Evolutionary conservation across 257 asterid species (phyloP).

Genomic region (Nicotiana sylvestris): DNA sequence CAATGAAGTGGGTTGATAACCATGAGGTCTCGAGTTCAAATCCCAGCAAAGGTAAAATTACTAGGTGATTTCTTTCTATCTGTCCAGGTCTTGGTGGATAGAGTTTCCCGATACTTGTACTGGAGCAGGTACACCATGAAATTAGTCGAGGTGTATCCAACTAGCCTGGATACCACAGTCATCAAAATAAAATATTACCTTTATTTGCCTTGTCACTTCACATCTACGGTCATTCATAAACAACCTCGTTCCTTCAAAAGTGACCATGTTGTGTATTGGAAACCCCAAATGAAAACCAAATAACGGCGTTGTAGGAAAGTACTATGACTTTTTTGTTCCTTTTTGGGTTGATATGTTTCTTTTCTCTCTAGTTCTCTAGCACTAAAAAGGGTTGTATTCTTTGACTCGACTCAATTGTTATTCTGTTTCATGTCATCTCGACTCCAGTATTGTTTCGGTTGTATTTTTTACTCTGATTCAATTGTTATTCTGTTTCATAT

Average conservation of each 20-base stretch:
- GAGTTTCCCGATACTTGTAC: too few relatives aligned
- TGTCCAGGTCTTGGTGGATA: too few relatives aligned
- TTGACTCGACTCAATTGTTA: background rate
- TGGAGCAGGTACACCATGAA: too few relatives aligned
- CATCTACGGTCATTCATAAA: too few relatives aligned
- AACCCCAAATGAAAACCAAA: background rate
- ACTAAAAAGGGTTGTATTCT: background rate
- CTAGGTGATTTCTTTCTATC: too few relatives aligned
- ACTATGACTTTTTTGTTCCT: background rate
- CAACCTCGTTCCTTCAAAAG: background rate
- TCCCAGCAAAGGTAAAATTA: too few relatives aligned
- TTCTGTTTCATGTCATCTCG: slow-evolving; percentile 1
- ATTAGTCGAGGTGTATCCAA: too few relatives aligned
- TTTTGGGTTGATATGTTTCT: background rate
- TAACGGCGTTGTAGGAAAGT: background rate
- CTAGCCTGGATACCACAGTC: too few relatives aligned
- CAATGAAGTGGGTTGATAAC: too few relatives aligned
- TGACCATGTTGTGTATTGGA: background rate
- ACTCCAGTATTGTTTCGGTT: background rate
- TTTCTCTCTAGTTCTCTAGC: slow-evolving; percentile 3
- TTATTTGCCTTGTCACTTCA: background rate
- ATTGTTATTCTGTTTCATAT: too few relatives aligned
- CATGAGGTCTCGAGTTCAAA: too few relatives aligned
- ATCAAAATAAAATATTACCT: background rate
- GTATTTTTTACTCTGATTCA: too few relatives aligned